Evolutionary conservation across 768 basidiomycete species (phyloP), one percentile per base, ranked within the genome.

Genomic region (Auriculariales sp.): DNA sequence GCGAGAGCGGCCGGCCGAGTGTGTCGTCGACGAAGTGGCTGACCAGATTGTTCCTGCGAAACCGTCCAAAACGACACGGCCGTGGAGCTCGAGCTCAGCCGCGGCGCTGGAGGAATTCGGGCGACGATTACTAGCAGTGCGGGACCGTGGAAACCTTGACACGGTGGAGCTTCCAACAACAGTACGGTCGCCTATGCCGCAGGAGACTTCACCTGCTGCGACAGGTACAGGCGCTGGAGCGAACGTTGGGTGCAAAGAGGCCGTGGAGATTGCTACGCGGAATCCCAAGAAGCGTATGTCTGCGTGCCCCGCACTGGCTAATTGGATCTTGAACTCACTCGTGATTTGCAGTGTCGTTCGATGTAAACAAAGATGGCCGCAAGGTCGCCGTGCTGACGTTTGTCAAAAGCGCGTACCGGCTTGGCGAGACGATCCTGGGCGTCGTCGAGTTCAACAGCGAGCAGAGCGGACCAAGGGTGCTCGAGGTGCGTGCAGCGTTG

Each of bases 351-450:
- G 91, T 83, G 32, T 92, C 91, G 1, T 97, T 90, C 64, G 93
- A 97, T 66, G 91, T 97, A 49, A 86, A 81, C 60, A 95, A 97
- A 68, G 89, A 94, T 30, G 90, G 86, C 0, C 75, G 85, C 31
- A 78, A 79, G 34, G 90, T 98, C 51, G 93, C 94, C 4, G 81
- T 87, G 31, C 64, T 99, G 12, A 95, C 92, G 0, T 87, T 99
- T 55, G 79, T 86, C 24, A 97, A 97, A 65, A 80, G 83, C 33
- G 85, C 88, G 0, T 97, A 88, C 63, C 68, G 94, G 17, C 75
- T 97, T 0, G 94, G 94, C 3, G 93, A 99, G 66, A 92, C 91
- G 0, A 79, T 97, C 22, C 66, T 81, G 39, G 94, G 93, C 2
- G 80, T 93, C 0, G 81, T 99, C 22, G 82, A 89, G 59, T 61